A percentile compares a stretch with the other conserved stretches of the same genome.
phyloP scores from a whole-genome alignment of 805 yeast genomes.

The Wickerhamomyces mucosus region DNA sequence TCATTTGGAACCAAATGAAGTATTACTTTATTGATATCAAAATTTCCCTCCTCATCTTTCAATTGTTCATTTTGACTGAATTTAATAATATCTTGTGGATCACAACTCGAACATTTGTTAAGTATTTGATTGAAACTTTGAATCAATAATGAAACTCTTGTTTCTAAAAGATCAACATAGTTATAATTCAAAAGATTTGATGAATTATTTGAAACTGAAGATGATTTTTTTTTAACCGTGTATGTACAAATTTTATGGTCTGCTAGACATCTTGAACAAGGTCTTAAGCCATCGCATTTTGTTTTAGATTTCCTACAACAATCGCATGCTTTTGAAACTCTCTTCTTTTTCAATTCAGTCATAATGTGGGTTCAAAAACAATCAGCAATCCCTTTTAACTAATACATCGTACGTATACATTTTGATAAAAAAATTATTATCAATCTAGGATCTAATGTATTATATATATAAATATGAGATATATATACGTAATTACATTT shows the following conservation, averaged over 20 bases:
- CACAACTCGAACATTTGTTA: conserved; percentile 9
- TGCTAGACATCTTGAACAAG: conserved; percentile 40
- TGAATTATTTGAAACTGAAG: conserved; percentile 4
- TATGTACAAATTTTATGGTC: conserved; percentile 51
- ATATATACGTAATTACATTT: too few species aligned
- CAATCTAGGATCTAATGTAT: too few species aligned
- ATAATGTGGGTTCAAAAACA: too few species aligned
- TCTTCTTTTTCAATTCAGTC: conserved; percentile 21
- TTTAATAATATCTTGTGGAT: conserved; percentile 5
- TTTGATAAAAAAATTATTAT: too few species aligned
- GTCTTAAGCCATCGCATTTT: conserved; percentile 37
- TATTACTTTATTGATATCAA: conserved; percentile 20
- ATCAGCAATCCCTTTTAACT: too few species aligned
- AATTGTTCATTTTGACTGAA: conserved; percentile 14
- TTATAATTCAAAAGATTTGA: conserved; percentile 31
- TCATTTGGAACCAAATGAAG: conserved; percentile 13
- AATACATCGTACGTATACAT: too few species aligned
- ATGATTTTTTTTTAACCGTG: conserved; percentile 41
- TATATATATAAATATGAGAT: too few species aligned
- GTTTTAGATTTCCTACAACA: conserved; percentile 35
- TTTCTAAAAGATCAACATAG: conserved; percentile 40
- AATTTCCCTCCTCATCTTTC: conserved; percentile 13
- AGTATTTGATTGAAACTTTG: conserved; percentile 26
- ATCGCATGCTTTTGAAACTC: conserved; percentile 36
- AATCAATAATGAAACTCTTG: conserved; percentile 38